Percentiles rank a stretch among this genome's conserved stretches.
Conservation (phyloP, 345 rosid genomes). For the Dipteronia sinensis region DNA sequence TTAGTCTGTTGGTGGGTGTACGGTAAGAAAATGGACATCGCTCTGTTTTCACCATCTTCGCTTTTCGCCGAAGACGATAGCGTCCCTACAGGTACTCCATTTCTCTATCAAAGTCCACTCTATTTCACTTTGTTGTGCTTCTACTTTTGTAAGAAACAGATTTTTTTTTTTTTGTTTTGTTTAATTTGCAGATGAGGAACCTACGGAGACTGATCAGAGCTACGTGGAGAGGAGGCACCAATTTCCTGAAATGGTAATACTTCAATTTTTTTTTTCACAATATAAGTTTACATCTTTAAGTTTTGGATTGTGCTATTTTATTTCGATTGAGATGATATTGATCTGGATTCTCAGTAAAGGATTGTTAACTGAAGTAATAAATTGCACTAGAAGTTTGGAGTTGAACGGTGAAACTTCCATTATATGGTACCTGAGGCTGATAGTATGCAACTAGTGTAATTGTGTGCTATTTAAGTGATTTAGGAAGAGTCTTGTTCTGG, state of each 20-base stretch:
- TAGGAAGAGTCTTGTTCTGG: neutral
- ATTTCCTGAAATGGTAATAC: conserved; percentile 74
- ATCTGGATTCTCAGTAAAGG: neutral
- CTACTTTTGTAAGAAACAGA: neutral
- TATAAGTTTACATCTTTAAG: neutral
- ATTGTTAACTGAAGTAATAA: neutral
- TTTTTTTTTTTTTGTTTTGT: neutral
- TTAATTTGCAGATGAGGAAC: conserved; percentile 42
- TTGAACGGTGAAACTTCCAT: no score
- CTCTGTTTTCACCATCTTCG: conserved; percentile 90
- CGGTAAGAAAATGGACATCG: conserved; percentile 67
- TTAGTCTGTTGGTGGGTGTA: neutral
- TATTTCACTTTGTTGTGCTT: neutral
- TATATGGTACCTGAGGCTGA: no score
- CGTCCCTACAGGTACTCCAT: conserved; percentile 35
- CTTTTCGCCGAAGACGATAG: conserved; percentile 72
- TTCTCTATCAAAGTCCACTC: neutral
- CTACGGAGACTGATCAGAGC: conserved; percentile 46
- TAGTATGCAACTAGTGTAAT: no score
- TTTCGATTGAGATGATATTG: neutral
- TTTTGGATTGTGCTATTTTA: neutral
- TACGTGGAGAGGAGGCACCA: conserved; percentile 81
- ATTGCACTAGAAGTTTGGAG: no score
- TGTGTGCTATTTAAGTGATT: neutral
- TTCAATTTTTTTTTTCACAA: neutral